phyloP scores from a whole-genome alignment of 2,329 filamentous ascomycete genomes.

The Hymenoscyphus repandus region DNA sequence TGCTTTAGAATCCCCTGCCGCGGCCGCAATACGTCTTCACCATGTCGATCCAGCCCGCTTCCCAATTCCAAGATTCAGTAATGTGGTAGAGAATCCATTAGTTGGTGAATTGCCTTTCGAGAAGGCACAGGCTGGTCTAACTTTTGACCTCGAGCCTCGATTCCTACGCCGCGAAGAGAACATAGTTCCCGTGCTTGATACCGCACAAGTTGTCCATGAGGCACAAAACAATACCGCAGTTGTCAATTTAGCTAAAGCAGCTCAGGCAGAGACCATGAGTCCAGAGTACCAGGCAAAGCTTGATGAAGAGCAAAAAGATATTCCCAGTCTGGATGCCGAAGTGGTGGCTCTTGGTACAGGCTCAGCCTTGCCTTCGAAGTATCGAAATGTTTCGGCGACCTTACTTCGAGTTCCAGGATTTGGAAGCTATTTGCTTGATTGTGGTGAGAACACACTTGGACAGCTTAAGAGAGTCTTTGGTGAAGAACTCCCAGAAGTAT shows the following conservation, averaged over 20 bases:
- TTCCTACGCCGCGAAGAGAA: conserved; percentile 38
- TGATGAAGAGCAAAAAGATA: conserved; percentile 50
- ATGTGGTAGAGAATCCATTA: conserved; percentile 15
- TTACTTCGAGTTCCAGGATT: conserved; percentile 76
- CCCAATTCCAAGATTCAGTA: conserved; percentile 62
- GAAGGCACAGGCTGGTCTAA: conserved; percentile 22
- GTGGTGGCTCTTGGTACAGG: conserved; percentile 87
- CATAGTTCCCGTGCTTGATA: conserved; percentile 45
- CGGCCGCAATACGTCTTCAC: conserved; percentile 63
- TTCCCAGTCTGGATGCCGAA: conserved; percentile 72
- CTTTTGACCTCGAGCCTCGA: conserved; percentile 25
- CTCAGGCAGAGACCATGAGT: conserved; percentile 36
- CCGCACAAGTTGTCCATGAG: conserved; percentile 38
- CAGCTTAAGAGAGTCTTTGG: conserved; percentile 74
- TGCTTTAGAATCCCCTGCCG: conserved; percentile 60
- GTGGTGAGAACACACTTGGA: conserved; percentile 86
- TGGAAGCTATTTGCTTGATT: conserved; percentile 88
- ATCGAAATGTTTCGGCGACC: conserved; percentile 90
- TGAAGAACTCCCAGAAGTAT: conserved; percentile 60
- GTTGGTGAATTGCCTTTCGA: conserved; percentile 12
- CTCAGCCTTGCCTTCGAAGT: conserved; percentile 83
- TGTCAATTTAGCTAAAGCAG: conserved; percentile 46
- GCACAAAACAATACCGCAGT: conserved; percentile 36
- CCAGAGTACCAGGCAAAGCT: conserved; percentile 45
- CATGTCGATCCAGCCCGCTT: conserved; percentile 72